Base-by-base conservation (phyloP, 805 yeast species). In the Clavispora asparagi region DNA sequence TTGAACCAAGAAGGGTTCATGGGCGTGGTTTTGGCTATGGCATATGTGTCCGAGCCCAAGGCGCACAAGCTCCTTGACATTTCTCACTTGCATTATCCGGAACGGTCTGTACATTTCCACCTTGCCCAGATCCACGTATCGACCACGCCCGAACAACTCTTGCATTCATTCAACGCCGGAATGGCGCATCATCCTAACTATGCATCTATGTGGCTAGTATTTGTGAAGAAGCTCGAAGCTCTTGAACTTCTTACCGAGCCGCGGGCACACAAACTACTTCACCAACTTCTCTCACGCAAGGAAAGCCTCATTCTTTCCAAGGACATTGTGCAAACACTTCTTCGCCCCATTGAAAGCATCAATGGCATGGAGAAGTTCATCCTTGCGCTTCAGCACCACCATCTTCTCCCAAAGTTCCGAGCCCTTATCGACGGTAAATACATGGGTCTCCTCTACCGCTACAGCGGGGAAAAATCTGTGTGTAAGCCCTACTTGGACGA, bases 1-100 rank as follows among this genome's bases (percentile, higher is more conserved):
- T 52, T 71, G 8, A 52, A 49, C 25, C 58, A 69, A 13, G 50
- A 57, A 35, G 73, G 70, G 2, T 60, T 64, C 46, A 61, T 71
- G 65, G 77, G 74, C 1, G 58, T 71, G 1, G 65, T 62, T 1
- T 42, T 70, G 17, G 62, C 71, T 0, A 54, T 70, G 6, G 49
- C 58, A 6, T 42, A 45, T 13, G 54, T 58, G 13, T 61, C 68
- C 6, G 43, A 38, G 8, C 56, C 46, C 16, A 65, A 66, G 32
- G 68, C 73, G 1, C 42, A 46, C 23, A 51, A 50, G 32, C 53
- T 71, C 9, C 53, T 68, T 39, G 43, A 57, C 5, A 52, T 62
- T n/a, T 65, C 64, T 4, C 65, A 59, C 25, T 42, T 51, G 10
- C 60, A 57, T 19, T 63, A 52, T 45, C 53, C 54, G n/a, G 44